Conservation (phyloP, 2,329 filamentous ascomycete genomes). For the Alternaria atra region DNA sequence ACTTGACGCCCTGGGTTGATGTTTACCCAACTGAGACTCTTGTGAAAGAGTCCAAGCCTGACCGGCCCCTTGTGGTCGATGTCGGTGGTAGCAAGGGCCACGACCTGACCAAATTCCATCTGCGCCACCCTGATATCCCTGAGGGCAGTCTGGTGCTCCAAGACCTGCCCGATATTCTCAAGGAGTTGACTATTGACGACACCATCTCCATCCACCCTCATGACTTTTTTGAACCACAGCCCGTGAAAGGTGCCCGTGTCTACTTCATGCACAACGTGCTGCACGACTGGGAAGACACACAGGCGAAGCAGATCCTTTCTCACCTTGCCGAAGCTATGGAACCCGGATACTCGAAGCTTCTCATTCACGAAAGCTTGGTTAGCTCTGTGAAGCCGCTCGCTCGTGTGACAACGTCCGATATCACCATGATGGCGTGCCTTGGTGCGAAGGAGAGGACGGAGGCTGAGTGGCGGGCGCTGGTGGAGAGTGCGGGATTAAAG, state of each 20-base stretch:
- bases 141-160: constrained; percentile 8
- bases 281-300: constrained; percentile 8
- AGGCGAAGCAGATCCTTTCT: constrained; percentile 8
- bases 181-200: constrained; percentile 4
- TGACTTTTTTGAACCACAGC: constrained; percentile 12
- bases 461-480: constrained; percentile 8
- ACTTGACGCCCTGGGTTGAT: constrained; percentile 7
- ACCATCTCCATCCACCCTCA: constrained; percentile 3
- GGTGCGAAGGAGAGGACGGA: constrained; percentile 11
- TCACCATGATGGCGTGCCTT: constrained; percentile 13
- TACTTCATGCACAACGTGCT: constrained; percentile 12
- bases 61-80: constrained; percentile 7
- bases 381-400: constrained; percentile 12
- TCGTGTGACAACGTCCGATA: constrained; percentile 11
- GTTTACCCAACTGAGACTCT: constrained; percentile 8
- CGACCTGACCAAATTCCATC: constrained; percentile 9
- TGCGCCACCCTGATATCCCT: constrained; percentile 5
- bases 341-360: constrained; percentile 3
- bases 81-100: constrained; percentile 15
- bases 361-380: constrained; percentile 1
- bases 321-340: constrained; percentile 6
- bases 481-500: constrained; percentile 7
- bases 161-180: constrained; percentile 10
- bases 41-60: constrained; percentile 1
- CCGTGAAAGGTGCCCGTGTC: constrained; percentile 8